Percentiles rank a stretch among this genome's conserved stretches.
Conservation (phyloP, 805 yeast species). For the Candida hungchunana region DNA sequence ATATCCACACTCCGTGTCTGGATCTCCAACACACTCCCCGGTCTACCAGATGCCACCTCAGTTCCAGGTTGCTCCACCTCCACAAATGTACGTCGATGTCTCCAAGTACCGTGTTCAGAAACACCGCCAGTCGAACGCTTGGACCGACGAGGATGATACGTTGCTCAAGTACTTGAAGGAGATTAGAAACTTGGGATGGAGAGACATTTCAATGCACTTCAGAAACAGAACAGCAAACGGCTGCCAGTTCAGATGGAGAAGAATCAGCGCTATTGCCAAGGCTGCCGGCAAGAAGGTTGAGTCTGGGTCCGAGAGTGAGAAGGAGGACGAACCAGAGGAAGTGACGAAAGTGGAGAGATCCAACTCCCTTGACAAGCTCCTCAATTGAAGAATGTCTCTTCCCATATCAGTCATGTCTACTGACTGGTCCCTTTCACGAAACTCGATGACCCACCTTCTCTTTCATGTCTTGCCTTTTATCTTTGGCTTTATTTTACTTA, state of each 20-base stretch:
- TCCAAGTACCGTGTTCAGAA: constrained; percentile 14
- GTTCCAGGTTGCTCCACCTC: not conserved
- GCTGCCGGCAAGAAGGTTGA: constrained; percentile 1
- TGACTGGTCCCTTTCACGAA: too few species aligned
- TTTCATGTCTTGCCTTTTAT: too few species aligned
- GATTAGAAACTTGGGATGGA: constrained; percentile 68
- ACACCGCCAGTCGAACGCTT: constrained; percentile 33
- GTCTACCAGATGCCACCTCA: constrained; percentile 6
- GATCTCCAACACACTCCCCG: constrained; percentile 5
- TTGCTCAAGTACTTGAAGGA: constrained; percentile 61
- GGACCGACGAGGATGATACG: constrained; percentile 66
- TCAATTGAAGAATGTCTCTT: too few species aligned
- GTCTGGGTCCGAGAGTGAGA: constrained; percentile 2
- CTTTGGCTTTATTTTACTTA: too few species aligned
- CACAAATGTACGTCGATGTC: not conserved
- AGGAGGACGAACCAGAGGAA: constrained; percentile 3
- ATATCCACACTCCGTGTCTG: not conserved
- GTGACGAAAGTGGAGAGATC: not conserved
- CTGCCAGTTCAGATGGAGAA: constrained; percentile 73
- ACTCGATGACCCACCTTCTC: too few species aligned
- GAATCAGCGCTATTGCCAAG: constrained; percentile 29
- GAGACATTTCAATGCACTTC: constrained; percentile 66
- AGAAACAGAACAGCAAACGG: constrained; percentile 71
- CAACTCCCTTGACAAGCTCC: not conserved
- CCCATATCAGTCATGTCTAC: too few species aligned